A percentile compares a stretch with the other conserved stretches of the same genome.
These are phyloP conservation scores for Hypoxylon sp. DNA, from an alignment of 2,329 filamentous ascomycete species.

Conservation along the genomic window DNA sequence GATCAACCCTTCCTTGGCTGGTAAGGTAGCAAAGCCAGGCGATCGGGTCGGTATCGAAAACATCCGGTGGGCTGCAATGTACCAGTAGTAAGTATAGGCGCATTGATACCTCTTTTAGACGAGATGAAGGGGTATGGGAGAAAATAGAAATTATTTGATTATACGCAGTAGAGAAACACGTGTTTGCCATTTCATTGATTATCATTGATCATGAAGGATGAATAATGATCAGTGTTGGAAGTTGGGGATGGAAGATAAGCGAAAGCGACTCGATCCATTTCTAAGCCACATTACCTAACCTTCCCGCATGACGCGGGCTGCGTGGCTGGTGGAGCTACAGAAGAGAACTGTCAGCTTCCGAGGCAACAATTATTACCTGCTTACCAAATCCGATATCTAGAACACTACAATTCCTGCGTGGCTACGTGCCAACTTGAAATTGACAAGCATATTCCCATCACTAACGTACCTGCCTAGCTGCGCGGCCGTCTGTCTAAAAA, in stretches of 20 bases:
- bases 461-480: neutral
- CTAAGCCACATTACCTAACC: conserved; percentile 26
- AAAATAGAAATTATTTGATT: conserved; percentile 30
- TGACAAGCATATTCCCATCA: neutral
- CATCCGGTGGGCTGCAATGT: neutral
- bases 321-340: conserved; percentile 9
- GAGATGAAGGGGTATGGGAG: conserved; percentile 20
- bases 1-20: conserved; percentile 15
- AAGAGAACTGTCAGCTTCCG: neutral
- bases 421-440: neutral
- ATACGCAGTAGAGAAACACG: conserved; percentile 5
- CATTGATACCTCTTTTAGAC: neutral
- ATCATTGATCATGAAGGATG: neutral
- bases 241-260: neutral
- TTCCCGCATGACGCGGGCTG: neutral
- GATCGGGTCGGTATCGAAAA: conserved; percentile 12
- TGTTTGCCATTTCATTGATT: conserved; percentile 6
- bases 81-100: neutral
- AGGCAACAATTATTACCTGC: neutral
- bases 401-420: conserved; percentile 3
- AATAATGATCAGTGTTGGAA: neutral
- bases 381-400: neutral
- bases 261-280: conserved; percentile 6
- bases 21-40: conserved; percentile 12
- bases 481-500: conserved; percentile 43